Base-by-base conservation (phyloP, 345 rosid species). In the Melaleuca quinquenervia region DNA sequence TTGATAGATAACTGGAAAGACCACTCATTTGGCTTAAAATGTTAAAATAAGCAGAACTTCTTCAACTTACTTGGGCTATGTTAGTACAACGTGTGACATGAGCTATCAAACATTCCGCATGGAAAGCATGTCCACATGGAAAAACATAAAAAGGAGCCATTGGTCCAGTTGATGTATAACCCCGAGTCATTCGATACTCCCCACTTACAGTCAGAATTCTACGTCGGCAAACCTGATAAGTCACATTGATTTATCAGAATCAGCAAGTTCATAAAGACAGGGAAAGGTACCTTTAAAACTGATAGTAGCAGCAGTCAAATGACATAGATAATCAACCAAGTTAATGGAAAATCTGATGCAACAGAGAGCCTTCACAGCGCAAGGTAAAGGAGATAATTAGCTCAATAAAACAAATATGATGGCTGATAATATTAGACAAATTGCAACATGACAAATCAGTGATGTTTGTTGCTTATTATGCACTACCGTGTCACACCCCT, bases 61-160 rank as follows among this genome's bases (percentile, higher is more conserved):
- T 36, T 50, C 60, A 64, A 84, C 93, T 90, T 83, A 93, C 97
- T 88, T 92, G 95, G 86, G 90, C 84, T 89, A 88, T 94, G 62
- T 84, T 88, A 26, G 95, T 92, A 86, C 92, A 93, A 48, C 92
- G 92, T 11, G 95, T 94, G 80, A 94, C 94, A 44, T 94, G 97
- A 44, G 99, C 95, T 89, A 97, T 94, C 87, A 96, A 86, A 91
- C 98, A 96, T 82, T 94, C 94, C 18, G 98, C 90, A 88, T 97
- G 98, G 90, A 97, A 97, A 58, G 98, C 92, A 85, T 97, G 98
- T 21, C 98, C 96, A 88, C 98, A 97, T 44, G 99, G 99, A 90
- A 97, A 97, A 83, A 97, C 94, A 87, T 96, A 97, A 89, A 97
- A 96, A 75, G 98, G 98, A 84, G 98, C 96, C 92, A 97, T 90